Evolutionary conservation across 108 stramenopile genomes (phyloP).

Genomic region (Nannochloropsis salina): DNA sequence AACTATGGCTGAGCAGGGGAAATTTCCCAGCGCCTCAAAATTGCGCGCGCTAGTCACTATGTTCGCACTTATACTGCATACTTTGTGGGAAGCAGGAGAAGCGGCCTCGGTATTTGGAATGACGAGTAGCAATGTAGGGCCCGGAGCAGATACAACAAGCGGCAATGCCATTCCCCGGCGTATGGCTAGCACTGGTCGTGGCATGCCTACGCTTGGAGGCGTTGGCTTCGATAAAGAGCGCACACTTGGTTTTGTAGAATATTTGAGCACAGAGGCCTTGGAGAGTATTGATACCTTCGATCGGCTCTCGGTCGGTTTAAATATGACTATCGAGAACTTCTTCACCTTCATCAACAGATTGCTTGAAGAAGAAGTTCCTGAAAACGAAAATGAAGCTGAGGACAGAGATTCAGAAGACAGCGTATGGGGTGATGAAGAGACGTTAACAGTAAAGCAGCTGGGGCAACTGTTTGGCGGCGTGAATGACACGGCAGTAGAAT

Average conservation of each 20-base stretch:
- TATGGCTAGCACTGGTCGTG: neutral
- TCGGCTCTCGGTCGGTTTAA: neutral
- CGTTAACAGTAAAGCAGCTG: conserved; percentile 1
- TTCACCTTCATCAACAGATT: conserved; percentile 12
- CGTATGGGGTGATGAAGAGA: neutral
- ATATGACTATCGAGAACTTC: conserved; percentile 16
- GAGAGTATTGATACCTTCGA: conserved; percentile 17
- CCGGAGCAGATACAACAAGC: neutral
- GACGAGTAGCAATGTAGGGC: neutral
- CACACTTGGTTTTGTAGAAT: neutral
- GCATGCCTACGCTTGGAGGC: neutral
- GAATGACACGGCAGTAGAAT: conserved; percentile 20
- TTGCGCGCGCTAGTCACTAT: too few species aligned
- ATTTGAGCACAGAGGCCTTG: conserved; percentile 17
- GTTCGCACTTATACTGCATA: too few species aligned
- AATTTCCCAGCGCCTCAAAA: too few species aligned
- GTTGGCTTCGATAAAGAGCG: conserved; percentile 16
- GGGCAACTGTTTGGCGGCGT: neutral
- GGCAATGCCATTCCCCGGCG: neutral
- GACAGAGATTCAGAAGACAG: neutral
- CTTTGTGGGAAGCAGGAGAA: neutral
- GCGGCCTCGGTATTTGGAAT: neutral
- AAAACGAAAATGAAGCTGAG: neutral
- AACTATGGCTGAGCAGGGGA: too few species aligned
- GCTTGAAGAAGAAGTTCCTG: neutral